Evolutionary conservation across 2,329 filamentous ascomycete species (phyloP).

Genomic region (Scedosporium minutisporum): DNA sequence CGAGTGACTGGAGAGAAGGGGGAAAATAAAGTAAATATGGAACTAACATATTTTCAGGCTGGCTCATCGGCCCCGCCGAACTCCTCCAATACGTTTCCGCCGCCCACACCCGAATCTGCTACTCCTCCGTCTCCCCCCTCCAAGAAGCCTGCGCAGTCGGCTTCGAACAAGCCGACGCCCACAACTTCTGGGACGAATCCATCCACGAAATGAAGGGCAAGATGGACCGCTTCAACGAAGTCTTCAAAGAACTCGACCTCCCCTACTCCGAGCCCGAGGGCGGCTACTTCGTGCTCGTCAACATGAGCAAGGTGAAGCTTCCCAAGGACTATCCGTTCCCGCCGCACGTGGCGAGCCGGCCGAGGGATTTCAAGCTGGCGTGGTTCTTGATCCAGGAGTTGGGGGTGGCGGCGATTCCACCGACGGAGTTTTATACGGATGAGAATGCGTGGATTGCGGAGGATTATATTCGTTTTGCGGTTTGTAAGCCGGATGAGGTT

Average conservation of each 20-base stretch:
- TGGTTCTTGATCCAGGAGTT: conserved; percentile 98
- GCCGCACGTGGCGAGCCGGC: conserved; percentile 72
- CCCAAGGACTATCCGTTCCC: conserved; percentile 83
- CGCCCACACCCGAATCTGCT: conserved; percentile 94
- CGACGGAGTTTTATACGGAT: conserved; percentile 93
- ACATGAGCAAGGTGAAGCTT: conserved; percentile 78
- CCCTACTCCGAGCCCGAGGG: conserved; percentile 90
- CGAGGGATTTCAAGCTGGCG: conserved; percentile 84
- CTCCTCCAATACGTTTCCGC: conserved; percentile 86
- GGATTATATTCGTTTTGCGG: conserved; percentile 89
- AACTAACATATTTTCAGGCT: conserved; percentile 39
- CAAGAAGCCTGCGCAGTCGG: conserved; percentile 92
- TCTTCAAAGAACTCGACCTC: conserved; percentile 66
- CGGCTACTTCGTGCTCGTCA: conserved; percentile 94
- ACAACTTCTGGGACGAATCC: conserved; percentile 80
- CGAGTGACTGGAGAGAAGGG: too few species aligned
- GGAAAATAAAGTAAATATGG: neutral
- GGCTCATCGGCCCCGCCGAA: conserved; percentile 81
- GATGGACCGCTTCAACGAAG: conserved; percentile 74
- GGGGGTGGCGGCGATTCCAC: conserved; percentile 90
- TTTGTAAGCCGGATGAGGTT: conserved; percentile 89
- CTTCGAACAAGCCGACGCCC: conserved; percentile 78
- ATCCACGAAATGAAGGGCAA: conserved; percentile 84
- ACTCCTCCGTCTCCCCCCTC: conserved; percentile 82
- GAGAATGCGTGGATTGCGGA: conserved; percentile 75